Evolutionary conservation across 306 rosid species (phyloP).

Genomic region (Castanea mollissima): DNA sequence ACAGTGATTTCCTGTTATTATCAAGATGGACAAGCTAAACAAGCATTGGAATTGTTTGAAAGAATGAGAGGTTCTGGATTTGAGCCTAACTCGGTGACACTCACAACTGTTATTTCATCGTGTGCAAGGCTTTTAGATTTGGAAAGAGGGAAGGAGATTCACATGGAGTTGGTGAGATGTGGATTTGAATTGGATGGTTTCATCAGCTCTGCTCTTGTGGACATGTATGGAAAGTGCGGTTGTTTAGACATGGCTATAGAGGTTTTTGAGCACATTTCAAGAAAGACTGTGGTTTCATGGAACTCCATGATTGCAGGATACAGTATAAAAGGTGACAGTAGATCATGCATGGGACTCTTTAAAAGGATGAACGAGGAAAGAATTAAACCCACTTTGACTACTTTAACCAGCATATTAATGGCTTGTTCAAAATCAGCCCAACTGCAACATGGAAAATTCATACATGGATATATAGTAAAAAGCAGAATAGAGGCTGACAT

Average conservation of each 20-base stretch:
- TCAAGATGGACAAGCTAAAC: conserved; percentile 53
- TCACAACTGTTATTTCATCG: conserved; percentile 51
- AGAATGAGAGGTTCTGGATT: conserved; percentile 59
- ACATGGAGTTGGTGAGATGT: conserved; percentile 42
- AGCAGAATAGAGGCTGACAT: conserved; percentile 51
- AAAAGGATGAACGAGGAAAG: conserved; percentile 61
- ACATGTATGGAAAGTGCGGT: conserved; percentile 87
- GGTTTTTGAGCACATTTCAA: conserved; percentile 62
- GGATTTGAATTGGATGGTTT: conserved; percentile 41
- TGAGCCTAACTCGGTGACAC: conserved; percentile 56
- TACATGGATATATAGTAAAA: conserved; percentile 63
- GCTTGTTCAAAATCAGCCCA: conserved; percentile 59
- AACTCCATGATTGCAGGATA: conserved; percentile 68
- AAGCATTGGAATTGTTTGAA: conserved; percentile 50
- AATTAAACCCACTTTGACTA: conserved; percentile 55
- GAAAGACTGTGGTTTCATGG: conserved; percentile 69
- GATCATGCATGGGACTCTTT: conserved; percentile 61
- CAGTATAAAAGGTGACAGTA: conserved; percentile 62
- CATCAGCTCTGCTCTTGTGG: conserved; percentile 66
- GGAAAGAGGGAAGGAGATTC: conserved; percentile 65
- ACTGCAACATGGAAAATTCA: conserved; percentile 53
- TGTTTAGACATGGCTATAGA: conserved; percentile 57
- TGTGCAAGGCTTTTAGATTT: conserved; percentile 75
- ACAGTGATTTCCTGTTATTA: conserved; percentile 68
- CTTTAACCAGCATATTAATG: conserved; percentile 59